Conservation (phyloP, 2,329 filamentous ascomycete genomes). For the Hymenoscyphus salicellus region DNA sequence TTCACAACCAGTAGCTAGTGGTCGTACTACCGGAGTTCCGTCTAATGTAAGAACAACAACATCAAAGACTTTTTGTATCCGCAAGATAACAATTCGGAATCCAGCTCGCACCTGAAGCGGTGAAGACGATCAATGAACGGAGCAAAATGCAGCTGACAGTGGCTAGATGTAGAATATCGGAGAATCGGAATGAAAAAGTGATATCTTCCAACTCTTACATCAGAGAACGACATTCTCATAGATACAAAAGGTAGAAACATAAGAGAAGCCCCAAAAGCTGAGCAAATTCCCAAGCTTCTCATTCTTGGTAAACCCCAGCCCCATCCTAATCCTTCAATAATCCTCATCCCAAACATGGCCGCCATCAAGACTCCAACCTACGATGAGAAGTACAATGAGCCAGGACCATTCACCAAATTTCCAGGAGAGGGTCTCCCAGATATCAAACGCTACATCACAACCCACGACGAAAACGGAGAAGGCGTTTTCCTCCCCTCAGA, state of each 20-base stretch:
- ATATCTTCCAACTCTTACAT: not conserved
- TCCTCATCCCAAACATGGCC: not conserved
- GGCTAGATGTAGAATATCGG: not conserved
- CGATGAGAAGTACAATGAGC: not conserved
- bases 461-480: constrained; percentile 21
- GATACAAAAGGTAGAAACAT: not conserved
- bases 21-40: not conserved
- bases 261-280: not conserved
- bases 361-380: not conserved
- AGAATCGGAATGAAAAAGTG: not conserved
- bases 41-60: not conserved
- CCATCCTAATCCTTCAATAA: not conserved
- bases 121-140: not conserved
- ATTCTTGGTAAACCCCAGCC: not conserved
- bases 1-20: no score
- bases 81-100: not conserved
- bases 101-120: not conserved
- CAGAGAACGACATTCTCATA: not conserved
- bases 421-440: constrained; percentile 21
- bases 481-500: constrained; percentile 21
- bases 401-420: constrained; percentile 11
- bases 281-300: not conserved
- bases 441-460: constrained; percentile 19
- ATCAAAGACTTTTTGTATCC: not conserved
- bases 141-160: not conserved